phyloP scores from a whole-genome alignment of 1,139 yeast genomes.

The Hanseniaspora sp. region DNA sequence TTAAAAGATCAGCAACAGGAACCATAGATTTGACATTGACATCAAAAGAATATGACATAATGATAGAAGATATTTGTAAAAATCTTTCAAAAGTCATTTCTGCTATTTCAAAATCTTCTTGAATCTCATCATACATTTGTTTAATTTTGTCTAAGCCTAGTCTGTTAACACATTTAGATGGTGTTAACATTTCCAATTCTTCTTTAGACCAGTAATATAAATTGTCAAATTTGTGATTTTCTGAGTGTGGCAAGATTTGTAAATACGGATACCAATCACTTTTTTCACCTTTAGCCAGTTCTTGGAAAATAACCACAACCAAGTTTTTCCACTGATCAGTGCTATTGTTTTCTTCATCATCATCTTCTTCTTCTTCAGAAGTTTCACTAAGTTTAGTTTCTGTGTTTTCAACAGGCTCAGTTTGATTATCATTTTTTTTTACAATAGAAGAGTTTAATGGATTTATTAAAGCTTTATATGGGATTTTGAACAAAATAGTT shows the following conservation, averaged over 20 bases:
- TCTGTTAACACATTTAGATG: constrained; percentile 59
- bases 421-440: background rate
- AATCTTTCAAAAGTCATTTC: constrained; percentile 44
- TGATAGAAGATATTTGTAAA: constrained; percentile 58
- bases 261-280: constrained; percentile 65
- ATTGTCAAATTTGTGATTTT: constrained; percentile 38
- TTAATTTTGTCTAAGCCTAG: constrained; percentile 63
- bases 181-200: constrained; percentile 42
- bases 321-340: constrained; percentile 69
- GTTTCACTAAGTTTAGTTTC: constrained; percentile 30
- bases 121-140: constrained; percentile 37
- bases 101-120: constrained; percentile 15
- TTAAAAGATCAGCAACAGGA: constrained; percentile 81
- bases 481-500: constrained; percentile 59
- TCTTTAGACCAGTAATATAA: constrained; percentile 66
- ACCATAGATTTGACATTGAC: constrained; percentile 67
- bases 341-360: constrained; percentile 31
- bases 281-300: constrained; percentile 34
- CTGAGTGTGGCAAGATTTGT: constrained; percentile 46
- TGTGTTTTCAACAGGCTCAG: constrained; percentile 39
- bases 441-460: constrained; percentile 2
- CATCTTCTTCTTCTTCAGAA: background rate
- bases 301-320: constrained; percentile 56
- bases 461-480: constrained; percentile 48
- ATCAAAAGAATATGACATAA: constrained; percentile 62